phyloP scores from a whole-genome alignment of 805 yeast species.

The Zygosaccharomyces pseudorouxii region DNA sequence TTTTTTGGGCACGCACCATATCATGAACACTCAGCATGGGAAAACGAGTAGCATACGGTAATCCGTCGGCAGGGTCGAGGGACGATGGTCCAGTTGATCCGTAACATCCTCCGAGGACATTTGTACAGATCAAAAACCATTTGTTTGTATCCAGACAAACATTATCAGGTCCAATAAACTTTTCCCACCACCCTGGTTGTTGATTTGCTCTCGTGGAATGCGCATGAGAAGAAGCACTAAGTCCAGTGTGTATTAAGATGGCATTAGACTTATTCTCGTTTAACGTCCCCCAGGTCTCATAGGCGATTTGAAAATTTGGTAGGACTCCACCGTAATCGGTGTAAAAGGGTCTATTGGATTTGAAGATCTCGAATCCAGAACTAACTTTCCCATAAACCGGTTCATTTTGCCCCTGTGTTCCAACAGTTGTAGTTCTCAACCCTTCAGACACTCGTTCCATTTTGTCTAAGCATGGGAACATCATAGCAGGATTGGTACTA shows the following conservation, averaged over 20 bases:
- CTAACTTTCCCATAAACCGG: slow-evolving; percentile 72
- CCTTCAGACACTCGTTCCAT: slow-evolving; percentile 52
- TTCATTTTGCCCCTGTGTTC: slow-evolving; percentile 50
- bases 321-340: slow-evolving; percentile 79
- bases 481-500: slow-evolving; percentile 55
- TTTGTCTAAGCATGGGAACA: slow-evolving; percentile 83
- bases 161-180: slow-evolving; percentile 79
- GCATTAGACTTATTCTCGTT: slow-evolving; percentile 64
- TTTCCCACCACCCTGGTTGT: slow-evolving; percentile 93
- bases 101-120: slow-evolving; percentile 90
- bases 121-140: slow-evolving; percentile 81
- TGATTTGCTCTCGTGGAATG: slow-evolving; percentile 67
- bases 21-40: slow-evolving; percentile 83
- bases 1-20: slow-evolving; percentile 85
- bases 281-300: slow-evolving; percentile 85
- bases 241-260: slow-evolving; percentile 80
- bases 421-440: slow-evolving; percentile 9
- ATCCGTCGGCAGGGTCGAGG: slow-evolving; percentile 59
- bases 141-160: slow-evolving; percentile 71
- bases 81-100: slow-evolving; percentile 94
- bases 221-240: slow-evolving; percentile 93
- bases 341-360: slow-evolving; percentile 53
- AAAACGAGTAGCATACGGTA: slow-evolving; percentile 77
- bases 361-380: slow-evolving; percentile 60
- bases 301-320: slow-evolving; percentile 76